A percentile compares a stretch with the other conserved stretches of the same genome.
phyloP scores from a whole-genome alignment of 2,329 filamentous ascomycete genomes.

The Cylindrodendrum hubeiense region DNA sequence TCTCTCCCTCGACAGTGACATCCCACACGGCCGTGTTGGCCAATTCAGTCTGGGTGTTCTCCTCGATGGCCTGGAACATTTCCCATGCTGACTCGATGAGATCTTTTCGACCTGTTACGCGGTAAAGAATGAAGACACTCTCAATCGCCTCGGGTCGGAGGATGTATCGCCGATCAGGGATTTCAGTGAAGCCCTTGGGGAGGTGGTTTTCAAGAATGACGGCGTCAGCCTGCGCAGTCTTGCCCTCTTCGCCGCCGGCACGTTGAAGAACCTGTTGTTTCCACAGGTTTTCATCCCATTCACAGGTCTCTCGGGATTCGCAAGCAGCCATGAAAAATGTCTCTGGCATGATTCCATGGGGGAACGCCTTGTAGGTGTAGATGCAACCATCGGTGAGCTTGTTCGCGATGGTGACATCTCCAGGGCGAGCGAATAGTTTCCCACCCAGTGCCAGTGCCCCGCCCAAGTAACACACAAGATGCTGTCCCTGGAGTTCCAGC shows the following conservation, averaged over 20 bases:
- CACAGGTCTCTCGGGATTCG: conserved; percentile 47
- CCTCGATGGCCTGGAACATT: conserved; percentile 64
- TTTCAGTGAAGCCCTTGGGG: conserved; percentile 72
- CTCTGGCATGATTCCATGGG: conserved; percentile 66
- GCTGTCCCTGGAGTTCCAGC: conserved; percentile 54
- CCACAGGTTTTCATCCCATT: conserved; percentile 53
- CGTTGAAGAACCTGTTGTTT: conserved; percentile 46
- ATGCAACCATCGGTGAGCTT: conserved; percentile 64
- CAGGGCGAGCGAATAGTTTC: conserved; percentile 54
- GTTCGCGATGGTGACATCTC: conserved; percentile 57
- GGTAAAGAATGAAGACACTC: conserved; percentile 66
- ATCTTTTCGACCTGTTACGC: conserved; percentile 60
- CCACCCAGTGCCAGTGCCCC: conserved; percentile 64
- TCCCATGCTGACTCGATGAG: conserved; percentile 64
- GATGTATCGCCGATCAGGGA: conserved; percentile 63
- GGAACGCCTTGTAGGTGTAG: conserved; percentile 62
- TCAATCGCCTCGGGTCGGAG: conserved; percentile 66
- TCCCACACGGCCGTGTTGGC: conserved; percentile 64
- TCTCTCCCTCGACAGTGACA: conserved; percentile 45
- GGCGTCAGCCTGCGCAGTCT: conserved; percentile 37
- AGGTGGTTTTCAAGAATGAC: conserved; percentile 49
- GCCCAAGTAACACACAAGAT: conserved; percentile 65
- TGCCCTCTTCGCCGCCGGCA: conserved; percentile 39
- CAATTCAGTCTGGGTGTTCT: conserved; percentile 59
- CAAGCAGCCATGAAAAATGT: conserved; percentile 58